A percentile compares a stretch with the other conserved stretches of the same genome.
Conservation (phyloP, 768 basidiomycete genomes). For the Mycena vitilis region DNA sequence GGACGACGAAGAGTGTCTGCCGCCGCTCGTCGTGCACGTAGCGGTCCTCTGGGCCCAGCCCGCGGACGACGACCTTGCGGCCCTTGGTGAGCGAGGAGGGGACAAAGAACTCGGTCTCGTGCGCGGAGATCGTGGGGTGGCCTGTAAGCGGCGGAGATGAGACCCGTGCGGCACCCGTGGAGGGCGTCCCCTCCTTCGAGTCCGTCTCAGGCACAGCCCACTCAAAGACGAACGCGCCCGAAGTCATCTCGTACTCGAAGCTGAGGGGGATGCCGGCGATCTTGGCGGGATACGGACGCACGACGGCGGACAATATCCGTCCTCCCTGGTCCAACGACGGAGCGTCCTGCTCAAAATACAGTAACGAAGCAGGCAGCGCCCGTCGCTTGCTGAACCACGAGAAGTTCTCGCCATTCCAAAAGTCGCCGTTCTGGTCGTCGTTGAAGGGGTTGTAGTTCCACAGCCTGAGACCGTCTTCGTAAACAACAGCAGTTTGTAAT, state of each 20-base stretch:
- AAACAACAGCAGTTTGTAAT: background rate
- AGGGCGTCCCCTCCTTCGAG: constrained; percentile 1
- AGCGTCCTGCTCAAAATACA: constrained; percentile 70
- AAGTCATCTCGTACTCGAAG: constrained; percentile 84
- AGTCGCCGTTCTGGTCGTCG: constrained; percentile 80
- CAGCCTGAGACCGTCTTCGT: constrained; percentile 59
- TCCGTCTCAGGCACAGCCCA: constrained; percentile 57
- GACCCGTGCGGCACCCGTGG: constrained; percentile 38
- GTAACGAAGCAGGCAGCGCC: constrained; percentile 64
- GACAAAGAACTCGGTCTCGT: constrained; percentile 87
- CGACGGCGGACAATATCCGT: constrained; percentile 80
- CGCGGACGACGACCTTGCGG: constrained; percentile 67
- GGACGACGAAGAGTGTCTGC: constrained; percentile 82
- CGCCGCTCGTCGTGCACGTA: constrained; percentile 70
- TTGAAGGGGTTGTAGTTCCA: constrained; percentile 97
- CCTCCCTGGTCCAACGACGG: constrained; percentile 86
- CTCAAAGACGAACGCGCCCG: constrained; percentile 71
- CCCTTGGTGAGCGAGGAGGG: constrained; percentile 71
- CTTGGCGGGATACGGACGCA: constrained; percentile 93
- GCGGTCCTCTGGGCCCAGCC: constrained; percentile 61
- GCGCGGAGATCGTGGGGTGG: constrained; percentile 55
- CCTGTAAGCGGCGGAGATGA: constrained; percentile 53
- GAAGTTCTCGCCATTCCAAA: constrained; percentile 98
- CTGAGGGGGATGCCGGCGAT: constrained; percentile 84
- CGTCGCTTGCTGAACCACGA: constrained; percentile 87